Conservation (phyloP, 768 basidiomycete genomes). For the Phylloporus sp. region DNA sequence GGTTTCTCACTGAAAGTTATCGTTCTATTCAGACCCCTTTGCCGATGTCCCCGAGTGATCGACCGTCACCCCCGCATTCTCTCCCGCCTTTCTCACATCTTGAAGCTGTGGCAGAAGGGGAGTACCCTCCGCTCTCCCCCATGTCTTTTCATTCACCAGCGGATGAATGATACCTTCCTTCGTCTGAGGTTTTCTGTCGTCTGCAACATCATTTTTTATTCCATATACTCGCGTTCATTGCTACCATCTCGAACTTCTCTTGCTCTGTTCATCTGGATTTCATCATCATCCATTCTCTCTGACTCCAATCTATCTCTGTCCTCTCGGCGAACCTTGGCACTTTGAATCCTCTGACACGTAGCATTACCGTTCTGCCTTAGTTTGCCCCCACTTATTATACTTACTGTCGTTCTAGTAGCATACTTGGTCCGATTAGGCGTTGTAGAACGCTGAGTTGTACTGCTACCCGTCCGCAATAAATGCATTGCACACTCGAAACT, state of each 20-base stretch:
- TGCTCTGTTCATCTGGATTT: conserved; percentile 28
- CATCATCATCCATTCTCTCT: conserved; percentile 11
- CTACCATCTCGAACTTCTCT: conserved; percentile 25
- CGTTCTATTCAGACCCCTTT: conserved; percentile 46
- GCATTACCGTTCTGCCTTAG: conserved; percentile 17
- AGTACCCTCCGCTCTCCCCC: conserved; percentile 67
- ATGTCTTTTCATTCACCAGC: conserved; percentile 65
- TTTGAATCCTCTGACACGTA: conserved; percentile 10
- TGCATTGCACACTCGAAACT: conserved; percentile 13
- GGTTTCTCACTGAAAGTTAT: conserved; percentile 6
- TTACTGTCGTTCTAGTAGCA: conserved; percentile 32
- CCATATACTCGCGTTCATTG: conserved; percentile 26
- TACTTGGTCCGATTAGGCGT: conserved; percentile 26
- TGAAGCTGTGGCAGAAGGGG: conserved; percentile 79
- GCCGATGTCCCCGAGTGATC: conserved; percentile 40
- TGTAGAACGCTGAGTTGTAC: conserved; percentile 33
- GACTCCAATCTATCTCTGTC: conserved; percentile 10
- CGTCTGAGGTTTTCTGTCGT: conserved; percentile 25
- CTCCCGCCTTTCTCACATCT: conserved; percentile 79
- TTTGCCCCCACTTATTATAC: conserved; percentile 27
- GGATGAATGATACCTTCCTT: conserved; percentile 32
- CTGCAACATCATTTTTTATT: conserved; percentile 21
- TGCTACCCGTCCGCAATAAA: conserved; percentile 28
- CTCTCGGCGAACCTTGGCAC: conserved; percentile 14
- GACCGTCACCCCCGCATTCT: conserved; percentile 41